Base-by-base conservation (phyloP, 768 basidiomycete genomes). In the Hemileccinum impolitum region DNA sequence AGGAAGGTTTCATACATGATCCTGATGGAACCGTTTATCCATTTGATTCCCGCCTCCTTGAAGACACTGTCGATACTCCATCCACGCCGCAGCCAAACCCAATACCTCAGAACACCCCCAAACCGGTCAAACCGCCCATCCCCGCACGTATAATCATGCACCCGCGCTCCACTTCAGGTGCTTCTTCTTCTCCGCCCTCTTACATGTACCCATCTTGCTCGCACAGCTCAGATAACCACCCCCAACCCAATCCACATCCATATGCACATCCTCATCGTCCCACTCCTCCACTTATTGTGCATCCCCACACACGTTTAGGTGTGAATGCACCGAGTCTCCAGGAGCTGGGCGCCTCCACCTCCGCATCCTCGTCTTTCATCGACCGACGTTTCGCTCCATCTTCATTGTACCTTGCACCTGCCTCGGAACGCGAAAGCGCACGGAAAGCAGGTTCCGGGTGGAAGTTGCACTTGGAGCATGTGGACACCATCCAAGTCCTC, bases 291-390 rank as follows among this genome's bases (percentile, higher is more conserved):
- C 48, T 28, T 6, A 18, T 18, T 3, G 3, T 40, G 18, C 45
- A 52, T 28, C 51, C 56, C 6, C 49, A n/a, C n/a, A n/a, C 57
- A 3, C 53, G 52, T 4, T 17, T 38, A 8, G 56, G 60, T 10
- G 23, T 55, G 10, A 54, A 48, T 17, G 56, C 60, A 13, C 64
- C 64, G 18, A 67, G 68, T 38, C 53, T 68, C 12, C 66, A 56
- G 14, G 56, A 68, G 4, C 45, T 68, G 23, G 52, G 55, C 3
- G 39, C 55, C 28, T 59, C 56, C 17, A 58, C 59, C 10, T 72
- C 76, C 0, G 66, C 70, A 0, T 75, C 76, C 0, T 75, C 76
- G n/a, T 80, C 78, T 5, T 79, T 79, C 61, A 72, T 79, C 41
- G 69, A 73, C 41, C 70, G 74, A 21, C 72, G 80, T 19, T 82